Conservation (phyloP, 495 filamentous ascomycete genomes). For the Xanthoparmelia taractica region DNA sequence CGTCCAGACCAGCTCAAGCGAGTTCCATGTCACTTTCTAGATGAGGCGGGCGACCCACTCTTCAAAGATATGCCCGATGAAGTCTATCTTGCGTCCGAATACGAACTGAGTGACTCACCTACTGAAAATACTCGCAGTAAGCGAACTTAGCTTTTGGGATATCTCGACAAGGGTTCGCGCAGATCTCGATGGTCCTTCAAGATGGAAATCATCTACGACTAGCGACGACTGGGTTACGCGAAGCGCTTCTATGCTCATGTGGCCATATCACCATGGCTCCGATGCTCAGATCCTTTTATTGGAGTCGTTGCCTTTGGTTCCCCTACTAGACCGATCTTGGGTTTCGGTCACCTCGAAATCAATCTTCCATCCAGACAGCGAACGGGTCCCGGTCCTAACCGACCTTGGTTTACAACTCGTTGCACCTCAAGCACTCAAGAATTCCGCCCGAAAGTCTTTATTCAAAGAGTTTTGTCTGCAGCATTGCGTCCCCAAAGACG, state of each 20-base stretch:
- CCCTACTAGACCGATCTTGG: slow-evolving; percentile 19
- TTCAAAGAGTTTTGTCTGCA: slow-evolving; percentile 29
- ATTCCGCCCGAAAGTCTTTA: slow-evolving; percentile 23
- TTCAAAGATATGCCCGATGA: slow-evolving; percentile 22
- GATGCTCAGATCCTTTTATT: too few relatives aligned
- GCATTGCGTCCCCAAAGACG: slow-evolving; percentile 4
- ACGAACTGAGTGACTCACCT: slow-evolving; percentile 17
- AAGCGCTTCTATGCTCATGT: slow-evolving; percentile 22
- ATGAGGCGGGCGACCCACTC: slow-evolving; percentile 22
- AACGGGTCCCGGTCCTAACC: slow-evolving; percentile 26
- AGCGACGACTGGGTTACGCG: slow-evolving; percentile 25
- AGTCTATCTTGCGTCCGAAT: slow-evolving; percentile 23
- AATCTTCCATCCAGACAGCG: slow-evolving; percentile 25
- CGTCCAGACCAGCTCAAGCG: slow-evolving; percentile 16
- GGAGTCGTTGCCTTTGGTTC: slow-evolving; percentile 18
- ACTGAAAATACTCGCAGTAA: slow-evolving; percentile 18
- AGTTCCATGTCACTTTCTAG: slow-evolving; percentile 11
- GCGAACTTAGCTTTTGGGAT: neutral
- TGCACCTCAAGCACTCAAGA: slow-evolving; percentile 18
- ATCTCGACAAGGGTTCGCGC: slow-evolving; percentile 16
- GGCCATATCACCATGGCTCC: too few relatives aligned
- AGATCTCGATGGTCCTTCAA: slow-evolving; percentile 17
- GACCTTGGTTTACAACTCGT: slow-evolving; percentile 21
- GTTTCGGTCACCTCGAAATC: slow-evolving; percentile 6
- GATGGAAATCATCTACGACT: slow-evolving; percentile 15